Evolutionary conservation across 805 yeast species (phyloP), one percentile per base, ranked within the genome.

Genomic region (Starmerella davenportii): DNA sequence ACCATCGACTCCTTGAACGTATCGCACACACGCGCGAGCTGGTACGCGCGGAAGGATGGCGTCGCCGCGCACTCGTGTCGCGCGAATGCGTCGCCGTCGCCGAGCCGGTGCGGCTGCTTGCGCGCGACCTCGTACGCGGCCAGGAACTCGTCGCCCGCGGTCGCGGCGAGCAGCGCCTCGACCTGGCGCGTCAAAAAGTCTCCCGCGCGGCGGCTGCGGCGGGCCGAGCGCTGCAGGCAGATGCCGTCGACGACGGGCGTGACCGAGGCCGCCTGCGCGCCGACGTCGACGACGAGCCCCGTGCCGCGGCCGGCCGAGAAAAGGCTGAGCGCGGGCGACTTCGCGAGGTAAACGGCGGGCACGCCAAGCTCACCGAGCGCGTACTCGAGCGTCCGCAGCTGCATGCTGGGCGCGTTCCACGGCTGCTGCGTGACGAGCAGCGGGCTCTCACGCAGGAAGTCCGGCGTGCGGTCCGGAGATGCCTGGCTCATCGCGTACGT

Each of bases 251-350:
- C 38, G 2, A 51, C 47, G 5, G 55, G 52, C 4, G 90, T 76
- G 1, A 75, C 85, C 43, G 81, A 72, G 16, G 70, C 64, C 2
- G 75, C 61, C 53, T 79, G 85, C 52, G 79, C 90, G 4, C 94
- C 94, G 30, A 80, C 59, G 55, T 82, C 93, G 30, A 82, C 87
- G 30, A 82, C 82, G 24, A 82, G 62, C 54, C 93, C 82, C 43
- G 76, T 77, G 34, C 93, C 84, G 54, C 92, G 68, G 3, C 93
- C 94, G 46, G 79, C 77, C 9, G 87, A 84, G 59, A 85, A 85
- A 1, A 93, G 74, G 1, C 79, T 74, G 60, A 93, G 78, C 0
- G 92, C 76, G n/a, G 95, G 87, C 7, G 76, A 67, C 41, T 82
- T 76, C 13, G 80, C 84, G 19, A 80, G 55, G 53, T 76, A 85